phyloP scores from a whole-genome alignment of 495 filamentous ascomycete genomes.

The Aspergillus diversus region DNA sequence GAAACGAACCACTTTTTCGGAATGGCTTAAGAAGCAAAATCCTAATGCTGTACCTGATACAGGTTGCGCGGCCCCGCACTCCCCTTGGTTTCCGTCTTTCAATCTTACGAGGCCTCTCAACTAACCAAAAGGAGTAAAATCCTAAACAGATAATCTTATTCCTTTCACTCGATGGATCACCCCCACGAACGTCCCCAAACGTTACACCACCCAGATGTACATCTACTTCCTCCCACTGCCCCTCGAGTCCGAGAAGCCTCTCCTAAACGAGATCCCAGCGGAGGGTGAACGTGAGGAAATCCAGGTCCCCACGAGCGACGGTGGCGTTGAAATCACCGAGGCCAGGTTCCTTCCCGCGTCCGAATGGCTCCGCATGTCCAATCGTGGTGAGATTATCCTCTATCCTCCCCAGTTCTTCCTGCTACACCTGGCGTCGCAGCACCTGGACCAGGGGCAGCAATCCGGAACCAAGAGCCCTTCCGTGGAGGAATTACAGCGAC shows the following conservation, averaged over 20 bases:
- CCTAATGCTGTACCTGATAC: conserved; percentile 66
- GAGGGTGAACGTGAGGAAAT: conserved; percentile 44
- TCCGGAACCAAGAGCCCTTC: conserved; percentile 33
- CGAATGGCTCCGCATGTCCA: conserved; percentile 68
- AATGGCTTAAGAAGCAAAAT: conserved; percentile 68
- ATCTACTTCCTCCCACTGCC: conserved; percentile 84
- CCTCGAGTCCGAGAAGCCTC: conserved; percentile 39
- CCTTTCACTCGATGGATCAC: conserved; percentile 95
- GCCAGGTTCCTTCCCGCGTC: conserved; percentile 72
- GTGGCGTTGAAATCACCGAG: conserved; percentile 81
- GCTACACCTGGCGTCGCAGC: conserved; percentile 64
- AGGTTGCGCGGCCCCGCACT: conserved; percentile 44
- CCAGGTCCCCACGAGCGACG: conserved; percentile 73
- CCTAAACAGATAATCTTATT: conserved; percentile 58
- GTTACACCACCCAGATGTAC: conserved; percentile 96
- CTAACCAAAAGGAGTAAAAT: conserved; percentile 16
- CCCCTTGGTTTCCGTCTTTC: neutral
- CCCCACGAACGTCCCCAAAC: conserved; percentile 66
- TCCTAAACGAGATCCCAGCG: conserved; percentile 35
- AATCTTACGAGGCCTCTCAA: neutral
- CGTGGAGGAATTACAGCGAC: conserved; percentile 47
- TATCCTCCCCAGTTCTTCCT: conserved; percentile 92
- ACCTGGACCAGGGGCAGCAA: conserved; percentile 48
- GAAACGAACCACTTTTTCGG: conserved; percentile 59
- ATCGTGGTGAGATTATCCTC: conserved; percentile 70